Conservation (phyloP, 208 protist genomes). For the Entamoeba moshkovskii region DNA sequence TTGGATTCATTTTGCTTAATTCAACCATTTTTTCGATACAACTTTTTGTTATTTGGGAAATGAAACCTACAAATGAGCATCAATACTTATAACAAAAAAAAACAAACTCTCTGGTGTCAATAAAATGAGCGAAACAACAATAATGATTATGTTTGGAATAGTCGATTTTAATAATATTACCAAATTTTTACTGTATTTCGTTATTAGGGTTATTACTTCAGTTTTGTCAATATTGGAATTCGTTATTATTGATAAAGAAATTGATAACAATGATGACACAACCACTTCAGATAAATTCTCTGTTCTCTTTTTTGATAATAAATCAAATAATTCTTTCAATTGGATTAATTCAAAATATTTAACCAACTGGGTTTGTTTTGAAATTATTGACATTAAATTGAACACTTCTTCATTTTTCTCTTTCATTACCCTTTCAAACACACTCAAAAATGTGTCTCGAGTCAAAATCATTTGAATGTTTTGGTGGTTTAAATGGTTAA, state of each 20-base stretch:
- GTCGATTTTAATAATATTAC: background rate
- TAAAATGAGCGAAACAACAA: background rate
- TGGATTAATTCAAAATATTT: background rate
- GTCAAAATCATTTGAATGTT: background rate
- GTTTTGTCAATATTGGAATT: background rate
- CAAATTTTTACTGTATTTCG: background rate
- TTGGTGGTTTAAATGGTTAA: background rate
- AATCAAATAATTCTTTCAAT: background rate
- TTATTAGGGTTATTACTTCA: background rate
- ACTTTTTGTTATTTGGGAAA: background rate
- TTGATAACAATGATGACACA: background rate
- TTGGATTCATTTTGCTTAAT: background rate
- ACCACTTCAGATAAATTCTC: background rate
- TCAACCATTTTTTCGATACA: background rate
- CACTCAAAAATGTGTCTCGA: background rate
- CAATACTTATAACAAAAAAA: background rate
- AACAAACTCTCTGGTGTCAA: background rate
- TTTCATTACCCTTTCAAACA: background rate
- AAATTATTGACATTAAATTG: background rate
- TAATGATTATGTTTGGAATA: background rate
- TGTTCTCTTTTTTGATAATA: background rate
- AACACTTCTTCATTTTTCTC: background rate
- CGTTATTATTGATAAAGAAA: background rate
- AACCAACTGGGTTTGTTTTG: background rate
- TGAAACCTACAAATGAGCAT: background rate